Evolutionary conservation across 805 yeast genomes (phyloP), one percentile per base, ranked within the genome.

Genomic region (Yarrowia keelungensis): DNA sequence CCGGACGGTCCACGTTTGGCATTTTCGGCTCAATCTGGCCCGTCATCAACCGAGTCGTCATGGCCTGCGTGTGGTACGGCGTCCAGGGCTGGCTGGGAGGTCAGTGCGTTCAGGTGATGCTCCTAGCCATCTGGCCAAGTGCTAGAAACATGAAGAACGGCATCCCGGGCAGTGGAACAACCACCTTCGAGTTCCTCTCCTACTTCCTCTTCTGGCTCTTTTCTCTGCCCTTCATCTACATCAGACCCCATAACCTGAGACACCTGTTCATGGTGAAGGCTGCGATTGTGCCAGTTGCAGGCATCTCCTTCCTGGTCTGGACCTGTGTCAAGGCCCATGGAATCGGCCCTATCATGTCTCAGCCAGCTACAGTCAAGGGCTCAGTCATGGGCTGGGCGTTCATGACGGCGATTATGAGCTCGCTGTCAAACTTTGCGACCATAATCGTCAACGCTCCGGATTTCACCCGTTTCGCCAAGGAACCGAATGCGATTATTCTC

Each of bases 21-120:
- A 85, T 90, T 11, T 90, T 87, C 81, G 96, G 96, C 66, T 88
- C 92, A 0, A 80, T 89, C 69, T 92, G 96, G 97, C 97, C 97
- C 5, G 87, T 92, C 56, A 74, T 92, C 65, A 92, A 92, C 79
- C 85, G 98, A 79, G 94, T 91, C 46, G 93, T 90, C 11, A 89
- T 92, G 91, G 89, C 92, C 41, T 84, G 87, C 72, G 87, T 92
- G 64, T 92, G 97, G 97, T 91, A 89, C 75, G 87, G 95, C 38
- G 95, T 91, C 38, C 97, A 92, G 76, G 83, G 90, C 26, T 89
- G 92, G 83, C 84, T 93, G 69, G 95, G 96, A 68, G 96, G 94
- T 41, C 86, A 91, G 71, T 89, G 96, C 80, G 87, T 92, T 15
- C 85, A 88, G 70, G 79, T 90, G 67, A 90, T 92, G 94, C 80